Conservation (phyloP, 257 asterid species). For the Apocynum venetum region DNA sequence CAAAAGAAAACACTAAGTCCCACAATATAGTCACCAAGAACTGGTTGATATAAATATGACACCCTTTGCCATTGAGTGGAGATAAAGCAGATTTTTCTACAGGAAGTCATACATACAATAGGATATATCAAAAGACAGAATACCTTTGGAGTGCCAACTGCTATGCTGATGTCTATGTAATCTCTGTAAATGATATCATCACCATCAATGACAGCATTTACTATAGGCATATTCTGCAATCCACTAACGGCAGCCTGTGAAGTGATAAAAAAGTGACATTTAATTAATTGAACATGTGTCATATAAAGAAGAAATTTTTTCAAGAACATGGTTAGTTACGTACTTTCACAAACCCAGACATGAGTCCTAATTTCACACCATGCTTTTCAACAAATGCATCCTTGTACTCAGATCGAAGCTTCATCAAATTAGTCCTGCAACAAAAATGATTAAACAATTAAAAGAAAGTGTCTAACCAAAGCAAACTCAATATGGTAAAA, state of each 20-base stretch:
- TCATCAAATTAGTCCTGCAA: conserved; percentile 95
- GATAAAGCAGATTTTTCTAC: too few relatives aligned
- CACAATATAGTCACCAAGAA: neutral
- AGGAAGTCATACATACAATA: neutral
- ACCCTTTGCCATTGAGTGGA: too few relatives aligned
- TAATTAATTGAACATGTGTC: neutral
- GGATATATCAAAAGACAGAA: conserved; percentile 13
- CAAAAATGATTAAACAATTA: neutral
- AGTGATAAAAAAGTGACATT: conserved; percentile 2
- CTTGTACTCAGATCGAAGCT: conserved; percentile 94
- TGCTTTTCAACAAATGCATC: conserved; percentile 91
- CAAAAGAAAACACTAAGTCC: neutral
- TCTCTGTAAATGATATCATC: conserved; percentile 96
- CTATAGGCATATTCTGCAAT: conserved; percentile 83
- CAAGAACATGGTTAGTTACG: conserved; percentile 5
- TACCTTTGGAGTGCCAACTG: conserved; percentile 99
- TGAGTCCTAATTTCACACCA: conserved; percentile 92
- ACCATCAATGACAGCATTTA: conserved; percentile 97
- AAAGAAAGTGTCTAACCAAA: neutral
- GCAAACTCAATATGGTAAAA: neutral
- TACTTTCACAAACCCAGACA: conserved; percentile 96
- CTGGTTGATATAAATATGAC: too few relatives aligned
- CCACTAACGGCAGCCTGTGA: conserved; percentile 97
- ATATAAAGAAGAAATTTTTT: neutral
- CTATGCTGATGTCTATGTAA: conserved; percentile 89